Evolutionary conservation across 305 asterid species (phyloP).

Genomic region (Fraxinus ornus): DNA sequence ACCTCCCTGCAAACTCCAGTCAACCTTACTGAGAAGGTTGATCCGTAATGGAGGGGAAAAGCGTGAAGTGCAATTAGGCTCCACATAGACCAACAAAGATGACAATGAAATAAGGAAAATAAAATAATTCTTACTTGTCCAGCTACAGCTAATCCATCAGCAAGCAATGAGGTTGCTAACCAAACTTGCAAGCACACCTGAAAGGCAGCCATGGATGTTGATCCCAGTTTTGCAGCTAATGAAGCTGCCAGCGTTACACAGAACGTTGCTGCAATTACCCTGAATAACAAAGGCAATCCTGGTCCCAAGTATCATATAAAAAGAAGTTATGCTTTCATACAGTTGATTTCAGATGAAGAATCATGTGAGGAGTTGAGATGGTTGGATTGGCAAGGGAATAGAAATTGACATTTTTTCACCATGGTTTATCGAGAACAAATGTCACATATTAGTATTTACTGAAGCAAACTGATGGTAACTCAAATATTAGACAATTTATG

Average conservation of each 20-base stretch:
- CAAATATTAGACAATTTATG: background rate
- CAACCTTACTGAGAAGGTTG: background rate
- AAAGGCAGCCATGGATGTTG: slow-evolving; percentile 36
- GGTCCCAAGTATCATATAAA: background rate
- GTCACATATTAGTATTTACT: background rate
- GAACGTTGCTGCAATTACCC: slow-evolving; percentile 39
- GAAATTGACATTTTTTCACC: background rate
- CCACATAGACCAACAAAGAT: background rate
- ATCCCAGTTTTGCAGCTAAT: slow-evolving; percentile 36
- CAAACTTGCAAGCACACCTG: slow-evolving; percentile 46
- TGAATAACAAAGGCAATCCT: slow-evolving; percentile 29
- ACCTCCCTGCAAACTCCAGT: background rate
- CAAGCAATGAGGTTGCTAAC: slow-evolving; percentile 41
- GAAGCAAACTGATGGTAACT: background rate
- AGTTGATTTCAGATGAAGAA: background rate
- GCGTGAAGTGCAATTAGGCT: background rate
- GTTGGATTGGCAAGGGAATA: background rate
- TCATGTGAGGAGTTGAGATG: background rate
- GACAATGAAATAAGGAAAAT: background rate
- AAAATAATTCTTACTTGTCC: slow-evolving; percentile 30
- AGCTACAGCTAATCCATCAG: slow-evolving; percentile 47
- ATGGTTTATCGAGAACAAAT: background rate
- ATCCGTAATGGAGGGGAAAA: background rate
- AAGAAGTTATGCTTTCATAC: background rate
- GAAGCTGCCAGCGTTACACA: slow-evolving; percentile 37